A percentile compares a stretch with the other conserved stretches of the same genome.
phyloP scores from a whole-genome alignment of 345 rosid species.

The Cardiospermum halicacabum region DNA sequence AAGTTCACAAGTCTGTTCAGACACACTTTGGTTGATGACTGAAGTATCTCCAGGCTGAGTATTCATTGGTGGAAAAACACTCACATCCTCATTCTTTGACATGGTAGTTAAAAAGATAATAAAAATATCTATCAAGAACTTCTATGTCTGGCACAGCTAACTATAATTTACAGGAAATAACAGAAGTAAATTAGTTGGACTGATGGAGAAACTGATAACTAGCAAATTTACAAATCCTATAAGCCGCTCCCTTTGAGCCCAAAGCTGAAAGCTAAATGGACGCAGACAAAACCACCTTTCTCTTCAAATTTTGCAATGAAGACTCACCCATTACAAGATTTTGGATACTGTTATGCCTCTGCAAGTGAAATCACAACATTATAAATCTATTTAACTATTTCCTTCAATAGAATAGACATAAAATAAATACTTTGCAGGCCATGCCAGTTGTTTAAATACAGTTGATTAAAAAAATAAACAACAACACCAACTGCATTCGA shows the following conservation, averaged over 20 bases:
- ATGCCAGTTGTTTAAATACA: conserved; percentile 6
- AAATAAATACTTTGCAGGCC: not conserved
- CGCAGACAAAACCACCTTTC: not conserved
- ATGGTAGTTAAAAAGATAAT: conserved; percentile 15
- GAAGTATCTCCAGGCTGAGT: conserved; percentile 6
- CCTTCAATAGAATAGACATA: not conserved
- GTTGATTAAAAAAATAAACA: not conserved
- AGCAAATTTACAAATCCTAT: conserved; percentile 7
- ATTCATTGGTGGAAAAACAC: conserved; percentile 22
- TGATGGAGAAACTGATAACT: not conserved
- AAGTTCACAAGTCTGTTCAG: conserved; percentile 10
- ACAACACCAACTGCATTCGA: not conserved
- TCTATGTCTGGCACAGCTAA: not conserved
- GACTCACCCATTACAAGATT: conserved; percentile 3
- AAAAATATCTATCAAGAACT: conserved; percentile 4
- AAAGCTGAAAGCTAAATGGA: not conserved
- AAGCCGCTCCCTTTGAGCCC: not conserved
- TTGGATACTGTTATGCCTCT: not conserved
- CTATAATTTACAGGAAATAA: not conserved
- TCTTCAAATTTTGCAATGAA: conserved; percentile 6
- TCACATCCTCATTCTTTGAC: conserved; percentile 21
- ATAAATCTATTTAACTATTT: not conserved
- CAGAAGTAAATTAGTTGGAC: conserved; percentile 1
- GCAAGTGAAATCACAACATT: conserved; percentile 7
- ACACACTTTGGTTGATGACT: conserved; percentile 8